Percentiles rank a stretch among this genome's conserved stretches.
Evolutionary conservation across 1,284 basidiomycete genomes (phyloP).

Genomic region (Ganoderma meredithae): DNA sequence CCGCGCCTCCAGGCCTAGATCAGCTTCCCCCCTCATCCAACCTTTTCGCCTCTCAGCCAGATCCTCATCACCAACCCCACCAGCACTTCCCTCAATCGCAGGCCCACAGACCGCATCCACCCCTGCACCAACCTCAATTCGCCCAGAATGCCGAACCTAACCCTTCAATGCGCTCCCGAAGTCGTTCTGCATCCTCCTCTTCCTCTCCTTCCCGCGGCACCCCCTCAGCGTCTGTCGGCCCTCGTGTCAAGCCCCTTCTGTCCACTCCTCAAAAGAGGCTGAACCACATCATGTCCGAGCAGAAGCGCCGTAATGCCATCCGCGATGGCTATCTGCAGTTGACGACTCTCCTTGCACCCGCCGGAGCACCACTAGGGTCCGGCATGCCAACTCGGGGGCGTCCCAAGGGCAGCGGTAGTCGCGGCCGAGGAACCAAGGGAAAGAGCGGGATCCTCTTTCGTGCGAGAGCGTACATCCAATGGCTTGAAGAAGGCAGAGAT

Average conservation of each 20-base stretch:
- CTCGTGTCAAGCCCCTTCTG: conserved; percentile 61
- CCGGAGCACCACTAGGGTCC: conserved; percentile 65
- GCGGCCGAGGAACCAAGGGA: conserved; percentile 58
- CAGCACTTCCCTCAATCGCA: conserved; percentile 6
- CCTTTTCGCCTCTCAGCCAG: conserved; percentile 24
- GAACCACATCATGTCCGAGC: conserved; percentile 94
- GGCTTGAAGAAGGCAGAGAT: conserved; percentile 77
- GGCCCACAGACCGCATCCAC: conserved; percentile 4
- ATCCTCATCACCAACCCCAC: conserved; percentile 7
- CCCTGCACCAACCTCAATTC: conserved; percentile 13
- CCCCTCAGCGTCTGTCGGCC: conserved; percentile 30
- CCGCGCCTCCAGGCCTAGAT: conserved; percentile 28
- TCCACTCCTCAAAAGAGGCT: conserved; percentile 88
- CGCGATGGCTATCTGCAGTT: conserved; percentile 88
- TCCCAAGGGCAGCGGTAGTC: conserved; percentile 76
- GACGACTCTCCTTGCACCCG: conserved; percentile 78
- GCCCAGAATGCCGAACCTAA: conserved; percentile 22
- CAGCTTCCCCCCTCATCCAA: conserved; percentile 25
- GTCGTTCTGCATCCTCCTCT: conserved; percentile 31
- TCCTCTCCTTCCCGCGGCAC: conserved; percentile 30
- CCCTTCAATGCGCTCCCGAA: conserved; percentile 16
- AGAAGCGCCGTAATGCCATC: conserved; percentile 89
- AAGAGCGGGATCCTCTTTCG: conserved; percentile 85
- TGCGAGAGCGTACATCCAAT: conserved; percentile 79
- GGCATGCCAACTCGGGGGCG: conserved; percentile 80